Evolutionary conservation across 2,329 filamentous ascomycete genomes (phyloP), one percentile per base, ranked within the genome.

Genomic region (Harringtonia lauricola): DNA sequence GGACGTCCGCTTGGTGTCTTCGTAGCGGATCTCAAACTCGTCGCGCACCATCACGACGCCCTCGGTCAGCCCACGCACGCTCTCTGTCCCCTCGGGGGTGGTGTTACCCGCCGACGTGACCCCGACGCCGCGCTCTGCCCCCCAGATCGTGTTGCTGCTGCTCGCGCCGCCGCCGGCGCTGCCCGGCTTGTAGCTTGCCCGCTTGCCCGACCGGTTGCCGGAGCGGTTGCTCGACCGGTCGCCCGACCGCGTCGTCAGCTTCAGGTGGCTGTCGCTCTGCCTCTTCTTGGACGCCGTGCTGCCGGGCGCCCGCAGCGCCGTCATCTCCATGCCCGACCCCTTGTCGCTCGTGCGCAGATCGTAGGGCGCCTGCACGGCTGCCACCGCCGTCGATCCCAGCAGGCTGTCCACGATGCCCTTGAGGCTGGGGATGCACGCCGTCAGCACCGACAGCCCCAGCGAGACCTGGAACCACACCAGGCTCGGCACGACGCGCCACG

Each of bases 401-500:
- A 51, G 34, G 22, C 43, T 49, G 36, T 51, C 46, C 30, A 51
- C 39, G 19, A 51, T 36, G 29, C 44, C 36, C 45, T 51, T 52
- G n/a, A 49, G 44, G 39, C 48, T 49, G 10, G 50, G 48, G 10
- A 49, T 49, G 37, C 46, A 49, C n/a, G 50, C 50, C 8, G 48
- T 52, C 28, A 52, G 38, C 3, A 52, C 40, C 15, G 50, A 52
- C 5, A 52, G 45, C 29, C 43, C 38, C 26, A 42, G 41, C 13
- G 41, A 44, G 15, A 46, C 29, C 29, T 49, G 46, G 9, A 35
- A 35, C 42, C 42, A 43, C 36, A 43, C 21, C 15, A 43, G 29
- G 15, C 36, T 39, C 29, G 42, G 36, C 12, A 43, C 35, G 15
- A 39, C 13, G 19, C 28, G 36, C 48, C 50, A 52, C n/a, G 49